These are phyloP conservation scores for Rubia peregrina DNA, from an alignment of 305 asterid species.

Conservation along the genomic window DNA sequence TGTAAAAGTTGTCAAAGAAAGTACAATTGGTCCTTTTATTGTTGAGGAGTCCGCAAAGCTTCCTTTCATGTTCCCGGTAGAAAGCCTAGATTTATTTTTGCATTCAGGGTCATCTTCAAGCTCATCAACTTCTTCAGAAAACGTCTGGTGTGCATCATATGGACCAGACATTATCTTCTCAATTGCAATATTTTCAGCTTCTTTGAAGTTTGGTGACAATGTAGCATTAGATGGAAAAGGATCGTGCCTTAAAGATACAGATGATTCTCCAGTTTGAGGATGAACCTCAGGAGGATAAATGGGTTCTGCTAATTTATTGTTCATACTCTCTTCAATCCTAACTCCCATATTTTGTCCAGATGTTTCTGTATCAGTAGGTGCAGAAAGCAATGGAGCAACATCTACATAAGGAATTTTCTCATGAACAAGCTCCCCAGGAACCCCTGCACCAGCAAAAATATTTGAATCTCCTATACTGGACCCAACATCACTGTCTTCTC, in stretches of 20 bases:
- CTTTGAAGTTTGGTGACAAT: slow-evolving; percentile 11
- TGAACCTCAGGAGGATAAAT: background rate
- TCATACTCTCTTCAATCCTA: slow-evolving; percentile 13
- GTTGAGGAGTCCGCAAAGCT: slow-evolving; percentile 15
- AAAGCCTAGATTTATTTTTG: slow-evolving; percentile 11
- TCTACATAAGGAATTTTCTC: slow-evolving; percentile 12
- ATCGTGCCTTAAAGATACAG: slow-evolving; percentile 4
- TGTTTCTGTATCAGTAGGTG: slow-evolving; percentile 4
- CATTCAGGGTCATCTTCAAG: slow-evolving; percentile 24
- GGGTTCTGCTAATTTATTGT: background rate
- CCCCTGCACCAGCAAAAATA: slow-evolving; percentile 2
- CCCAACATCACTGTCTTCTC: slow-evolving; percentile 13
- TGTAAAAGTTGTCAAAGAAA: slow-evolving; percentile 14
- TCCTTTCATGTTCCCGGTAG: slow-evolving; percentile 10
- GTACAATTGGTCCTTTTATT: slow-evolving; percentile 13
- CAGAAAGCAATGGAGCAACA: slow-evolving; percentile 14
- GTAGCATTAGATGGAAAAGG: slow-evolving; percentile 13
- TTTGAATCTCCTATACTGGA: slow-evolving; percentile 15
- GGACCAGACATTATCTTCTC: slow-evolving; percentile 22
- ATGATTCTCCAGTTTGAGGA: slow-evolving; percentile 9
- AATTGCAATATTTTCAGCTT: slow-evolving; percentile 22
- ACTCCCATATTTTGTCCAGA: slow-evolving; percentile 8
- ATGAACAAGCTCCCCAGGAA: slow-evolving; percentile 16
- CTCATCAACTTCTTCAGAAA: slow-evolving; percentile 22
- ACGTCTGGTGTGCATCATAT: slow-evolving; percentile 15